phyloP scores from a whole-genome alignment of 805 yeast species.

The Saccharomycopsis fibuligera region DNA sequence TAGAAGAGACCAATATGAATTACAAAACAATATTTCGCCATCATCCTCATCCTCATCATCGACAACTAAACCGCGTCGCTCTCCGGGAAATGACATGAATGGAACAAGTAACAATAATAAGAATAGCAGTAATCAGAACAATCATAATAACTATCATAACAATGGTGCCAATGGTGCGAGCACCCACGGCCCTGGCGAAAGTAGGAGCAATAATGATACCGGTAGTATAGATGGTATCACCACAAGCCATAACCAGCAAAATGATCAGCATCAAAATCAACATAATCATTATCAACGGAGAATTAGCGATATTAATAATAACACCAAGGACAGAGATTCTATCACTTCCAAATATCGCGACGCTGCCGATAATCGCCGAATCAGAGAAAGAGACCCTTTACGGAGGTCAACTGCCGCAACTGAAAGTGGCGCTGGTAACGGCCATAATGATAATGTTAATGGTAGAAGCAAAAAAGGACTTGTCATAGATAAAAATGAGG shows the following conservation, averaged over 20 bases:
- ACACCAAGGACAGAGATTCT: neutral
- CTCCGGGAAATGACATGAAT: too few species aligned
- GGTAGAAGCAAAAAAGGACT: too few species aligned
- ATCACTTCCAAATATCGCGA: neutral
- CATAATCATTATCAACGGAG: neutral
- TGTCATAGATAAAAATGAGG: too few species aligned
- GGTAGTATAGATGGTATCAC: neutral
- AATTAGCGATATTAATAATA: neutral
- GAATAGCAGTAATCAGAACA: too few species aligned
- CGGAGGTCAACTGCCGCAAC: too few species aligned
- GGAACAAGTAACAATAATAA: too few species aligned
- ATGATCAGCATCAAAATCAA: too few species aligned
- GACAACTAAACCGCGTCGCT: neutral
- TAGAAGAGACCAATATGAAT: conserved; percentile 19
- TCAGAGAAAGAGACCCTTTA: neutral
- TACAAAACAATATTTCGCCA: neutral
- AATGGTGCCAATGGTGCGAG: too few species aligned
- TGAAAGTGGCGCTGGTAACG: too few species aligned
- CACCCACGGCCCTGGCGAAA: too few species aligned
- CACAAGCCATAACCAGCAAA: too few species aligned
- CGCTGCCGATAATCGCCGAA: neutral
- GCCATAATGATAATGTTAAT: neutral
- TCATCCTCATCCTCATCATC: neutral
- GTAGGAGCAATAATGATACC: neutral
- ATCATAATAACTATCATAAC: neutral